Evolutionary conservation across 192 early-diverging fungal genomes (phyloP), one percentile per base, ranked within the genome.

Genomic region (Umbelopsis vinacea): DNA sequence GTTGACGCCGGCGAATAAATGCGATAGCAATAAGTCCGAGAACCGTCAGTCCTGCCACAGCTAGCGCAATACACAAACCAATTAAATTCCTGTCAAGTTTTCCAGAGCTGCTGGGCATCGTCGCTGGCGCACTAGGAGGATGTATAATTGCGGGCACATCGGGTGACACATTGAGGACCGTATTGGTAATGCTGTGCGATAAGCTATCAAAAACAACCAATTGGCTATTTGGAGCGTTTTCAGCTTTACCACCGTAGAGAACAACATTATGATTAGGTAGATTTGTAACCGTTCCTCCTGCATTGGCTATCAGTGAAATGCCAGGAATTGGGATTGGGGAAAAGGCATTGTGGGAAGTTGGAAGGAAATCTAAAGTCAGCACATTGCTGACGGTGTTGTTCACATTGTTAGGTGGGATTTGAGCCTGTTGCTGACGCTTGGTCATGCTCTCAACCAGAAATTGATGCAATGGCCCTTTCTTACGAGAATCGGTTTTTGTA

Each of bases 1-100:
- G 15, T 29, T 29, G 57, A 37, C 57, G 57, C 11, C 57, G 57
- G 37, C 57, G 57, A 24, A 26, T 26, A 37, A 63, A 17, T 12
- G 26, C 12, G 15, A 63, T 26, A 19, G 57, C 57, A 35, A 63
- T 35, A 14, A 63, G 29, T 12, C 29, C 57, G 12, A 63, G 24
- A 37, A 35, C 33, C 19, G 57, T 63, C 26, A 63, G 19, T 37
- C 57, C 57, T 12, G 57, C 57, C 37, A 63, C 33, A 37, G 57
- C 57, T 33, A 63, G 19, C 19, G 57, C 57, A 63, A 63, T 63
- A 37, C 57, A 63, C 35, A 63, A 26, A n/a, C 57, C 57, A 19
- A 63, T 63, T 3, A 63, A 35, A 63, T 63, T 63, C 17, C 33
- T 37, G 14, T 63, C 33, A 15, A 37, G 17, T 19, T 63, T 63